Evolutionary conservation across 257 asterid genomes (phyloP).

Genomic region (Nicotiana obtusifolia): DNA sequence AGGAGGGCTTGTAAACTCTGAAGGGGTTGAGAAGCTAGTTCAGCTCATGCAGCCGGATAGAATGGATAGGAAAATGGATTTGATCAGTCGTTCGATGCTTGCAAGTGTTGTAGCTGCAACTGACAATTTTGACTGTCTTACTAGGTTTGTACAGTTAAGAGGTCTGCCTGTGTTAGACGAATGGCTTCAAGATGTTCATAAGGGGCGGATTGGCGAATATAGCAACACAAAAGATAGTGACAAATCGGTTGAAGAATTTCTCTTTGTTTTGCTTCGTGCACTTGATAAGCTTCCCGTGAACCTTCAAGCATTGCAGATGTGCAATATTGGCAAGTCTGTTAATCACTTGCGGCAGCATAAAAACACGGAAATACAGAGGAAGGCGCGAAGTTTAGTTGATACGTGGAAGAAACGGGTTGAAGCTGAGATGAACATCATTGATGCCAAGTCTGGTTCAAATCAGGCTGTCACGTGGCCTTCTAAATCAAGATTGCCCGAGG

Average conservation of each 20-base stretch:
- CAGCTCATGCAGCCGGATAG: constrained; percentile 65
- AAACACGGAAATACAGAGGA: constrained; percentile 70
- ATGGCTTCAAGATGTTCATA: constrained; percentile 92
- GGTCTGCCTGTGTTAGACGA: constrained; percentile 78
- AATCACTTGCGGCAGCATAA: constrained; percentile 81
- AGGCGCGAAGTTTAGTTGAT: constrained; percentile 85
- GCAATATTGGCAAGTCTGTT: constrained; percentile 93
- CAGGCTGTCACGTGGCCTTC: constrained; percentile 54
- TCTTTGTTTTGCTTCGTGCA: constrained; percentile 74
- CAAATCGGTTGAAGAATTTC: constrained; percentile 70
- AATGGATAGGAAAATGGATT: constrained; percentile 55
- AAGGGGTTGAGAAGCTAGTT: constrained; percentile 82
- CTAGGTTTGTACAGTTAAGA: constrained; percentile 61
- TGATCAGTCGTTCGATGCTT: constrained; percentile 59
- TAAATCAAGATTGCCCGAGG: constrained; percentile 64
- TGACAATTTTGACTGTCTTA: constrained; percentile 68
- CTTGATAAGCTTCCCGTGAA: constrained; percentile 87
- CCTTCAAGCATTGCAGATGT: constrained; percentile 79
- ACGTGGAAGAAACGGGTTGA: constrained; percentile 97
- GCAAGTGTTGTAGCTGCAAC: constrained; percentile 74
- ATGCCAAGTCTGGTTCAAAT: constrained; percentile 53
- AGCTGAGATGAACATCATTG: constrained; percentile 76
- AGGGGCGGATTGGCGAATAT: constrained; percentile 51
- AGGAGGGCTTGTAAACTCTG: constrained; percentile 60
- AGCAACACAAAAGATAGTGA: constrained; percentile 46